phyloP scores from a whole-genome alignment of 2,329 filamentous ascomycete species.

The Ophiostoma ulmi region DNA sequence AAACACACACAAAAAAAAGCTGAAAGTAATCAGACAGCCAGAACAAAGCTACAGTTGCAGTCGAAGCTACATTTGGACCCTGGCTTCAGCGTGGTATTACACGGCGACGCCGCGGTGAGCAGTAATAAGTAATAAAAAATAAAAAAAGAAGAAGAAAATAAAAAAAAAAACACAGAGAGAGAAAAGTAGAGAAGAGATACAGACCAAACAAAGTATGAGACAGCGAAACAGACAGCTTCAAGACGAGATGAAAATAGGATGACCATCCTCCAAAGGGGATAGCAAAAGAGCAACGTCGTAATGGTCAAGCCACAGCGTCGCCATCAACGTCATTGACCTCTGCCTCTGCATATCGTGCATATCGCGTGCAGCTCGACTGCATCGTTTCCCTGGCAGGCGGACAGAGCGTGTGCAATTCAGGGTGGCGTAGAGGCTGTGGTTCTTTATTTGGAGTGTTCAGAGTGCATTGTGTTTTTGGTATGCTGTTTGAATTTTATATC shows the following conservation, averaged over 20 bases:
- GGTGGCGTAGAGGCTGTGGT: no score
- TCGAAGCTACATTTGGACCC: background rate
- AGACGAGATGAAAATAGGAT: background rate
- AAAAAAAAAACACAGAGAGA: background rate
- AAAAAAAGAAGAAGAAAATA: background rate
- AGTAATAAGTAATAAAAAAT: background rate
- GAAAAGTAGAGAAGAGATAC: background rate
- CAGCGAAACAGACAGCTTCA: background rate
- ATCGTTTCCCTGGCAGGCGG: slow-evolving; percentile 18
- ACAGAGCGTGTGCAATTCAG: background rate
- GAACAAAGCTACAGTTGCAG: background rate
- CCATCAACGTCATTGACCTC: slow-evolving; percentile 22
- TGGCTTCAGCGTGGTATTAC: background rate
- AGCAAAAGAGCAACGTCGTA: slow-evolving; percentile 11
- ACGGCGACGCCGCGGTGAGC: background rate
- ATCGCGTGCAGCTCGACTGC: slow-evolving; percentile 13
- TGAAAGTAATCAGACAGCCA: background rate
- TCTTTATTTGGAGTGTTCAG: no score
- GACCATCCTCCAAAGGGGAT: background rate
- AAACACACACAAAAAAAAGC: no score
- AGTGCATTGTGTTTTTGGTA: no score
- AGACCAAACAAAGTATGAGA: no score
- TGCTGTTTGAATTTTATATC: no score
- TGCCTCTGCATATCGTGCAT: background rate
- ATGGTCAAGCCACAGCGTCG: slow-evolving; percentile 22